Base-by-base conservation (phyloP, 768 basidiomycete species). In the Kwoniella botswanensis region DNA sequence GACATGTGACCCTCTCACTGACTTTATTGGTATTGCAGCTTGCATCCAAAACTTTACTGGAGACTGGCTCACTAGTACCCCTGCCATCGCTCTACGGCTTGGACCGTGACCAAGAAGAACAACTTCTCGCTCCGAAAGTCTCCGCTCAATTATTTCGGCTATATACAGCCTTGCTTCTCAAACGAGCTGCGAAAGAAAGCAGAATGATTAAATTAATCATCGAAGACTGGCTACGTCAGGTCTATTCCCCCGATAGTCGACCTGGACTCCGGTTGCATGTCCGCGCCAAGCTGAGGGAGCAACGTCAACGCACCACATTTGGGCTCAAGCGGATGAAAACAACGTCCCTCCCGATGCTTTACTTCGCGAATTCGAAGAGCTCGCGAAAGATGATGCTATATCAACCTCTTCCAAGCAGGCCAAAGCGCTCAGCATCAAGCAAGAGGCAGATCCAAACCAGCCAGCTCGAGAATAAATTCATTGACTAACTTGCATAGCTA, bases 101-200 rank as follows among this genome's bases (percentile, higher is more conserved):
- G 21, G 24, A 12, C n/a, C 21, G 24, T 21, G 54, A 55, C 11
- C 24, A 12, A 11, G 1, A 22, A 5, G 2, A n/a, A 0, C 54
- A 55, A 24, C 54, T 24, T 24, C 24, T 55, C 18, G 94, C 10
- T 90, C 89, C 21, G 95, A 83, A 0, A 98, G 87, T 0, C 94
- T 92, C 53, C 92, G 90, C 79, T 98, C 95, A 5, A 92, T 88
- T 7, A 98, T 85, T 0, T 94, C 94, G 17, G 93, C 90, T 80
- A 98, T 98, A 67, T 91, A 85, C 26, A 98, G 87, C 58, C 93
- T 90, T 44, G 94, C 86, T 15, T 96, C 87, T 22, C 98, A 87
- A 10, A 93, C 90, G 21, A 96, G 88, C 57, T 58, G 13, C n/a
- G 15, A 9, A 12, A 24, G 57, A 29, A 9, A 29, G 12, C 57